A percentile compares a stretch with the other conserved stretches of the same genome.
phyloP scores from a whole-genome alignment of 208 protist genomes.

The Balamuthia mandrillaris region DNA sequence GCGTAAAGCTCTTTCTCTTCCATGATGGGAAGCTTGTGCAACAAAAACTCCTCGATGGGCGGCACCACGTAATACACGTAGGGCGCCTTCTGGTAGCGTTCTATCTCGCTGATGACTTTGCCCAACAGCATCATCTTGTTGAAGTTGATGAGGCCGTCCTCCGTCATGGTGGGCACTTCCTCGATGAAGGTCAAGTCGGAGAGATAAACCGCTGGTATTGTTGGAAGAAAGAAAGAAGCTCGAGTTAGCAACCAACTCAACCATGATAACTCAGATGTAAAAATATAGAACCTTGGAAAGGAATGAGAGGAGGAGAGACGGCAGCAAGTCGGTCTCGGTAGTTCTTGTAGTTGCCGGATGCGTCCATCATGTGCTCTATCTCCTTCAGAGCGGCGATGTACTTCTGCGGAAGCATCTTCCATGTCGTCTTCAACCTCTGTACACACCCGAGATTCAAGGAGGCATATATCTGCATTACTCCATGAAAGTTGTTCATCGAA shows the following conservation, averaged over 20 bases:
- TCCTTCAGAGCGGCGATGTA: slow-evolving; percentile 22
- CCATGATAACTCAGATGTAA: neutral
- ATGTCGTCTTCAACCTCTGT: neutral
- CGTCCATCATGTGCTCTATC: slow-evolving; percentile 23
- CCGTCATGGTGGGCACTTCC: slow-evolving; percentile 7
- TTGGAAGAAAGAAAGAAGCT: too few relatives aligned
- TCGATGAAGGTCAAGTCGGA: slow-evolving; percentile 31
- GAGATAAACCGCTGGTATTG: slow-evolving; percentile 17
- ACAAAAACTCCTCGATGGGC: slow-evolving; percentile 7
- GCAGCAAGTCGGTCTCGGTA: slow-evolving; percentile 21
- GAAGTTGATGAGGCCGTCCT: slow-evolving; percentile 36
- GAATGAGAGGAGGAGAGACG: neutral
- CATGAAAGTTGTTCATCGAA: slow-evolving; percentile 27
- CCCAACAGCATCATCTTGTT: slow-evolving; percentile 31
- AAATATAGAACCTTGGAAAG: neutral
- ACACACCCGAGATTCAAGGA: slow-evolving; percentile 7
- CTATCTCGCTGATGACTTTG: slow-evolving; percentile 24
- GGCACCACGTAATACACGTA: neutral
- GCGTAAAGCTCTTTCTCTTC: slow-evolving; percentile 30
- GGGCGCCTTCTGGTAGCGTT: slow-evolving; percentile 11
- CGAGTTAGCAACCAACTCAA: neutral
- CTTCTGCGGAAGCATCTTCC: slow-evolving; percentile 9
- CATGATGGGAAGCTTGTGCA: neutral
- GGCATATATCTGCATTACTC: slow-evolving; percentile 12
- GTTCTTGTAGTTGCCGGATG: slow-evolving; percentile 15